Evolutionary conservation across 2,329 filamentous ascomycete genomes (phyloP).

Genomic region (Cryphonectria nitschkei): DNA sequence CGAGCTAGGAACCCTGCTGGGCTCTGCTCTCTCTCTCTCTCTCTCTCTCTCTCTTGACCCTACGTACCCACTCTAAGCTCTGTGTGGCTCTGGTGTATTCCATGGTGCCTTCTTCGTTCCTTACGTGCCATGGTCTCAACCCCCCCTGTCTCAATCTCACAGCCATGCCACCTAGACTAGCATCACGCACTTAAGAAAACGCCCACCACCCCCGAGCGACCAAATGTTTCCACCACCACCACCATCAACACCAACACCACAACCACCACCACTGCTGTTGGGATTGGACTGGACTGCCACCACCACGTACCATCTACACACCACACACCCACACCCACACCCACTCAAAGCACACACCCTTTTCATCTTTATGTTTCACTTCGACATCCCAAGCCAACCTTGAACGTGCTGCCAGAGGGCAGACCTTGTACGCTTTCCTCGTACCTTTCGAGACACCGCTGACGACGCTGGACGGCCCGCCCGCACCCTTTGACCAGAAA

Average conservation of each 20-base stretch:
- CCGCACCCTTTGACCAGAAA: conserved; percentile 9
- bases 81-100: background rate
- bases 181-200: conserved; percentile 30
- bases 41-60: background rate
- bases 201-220: conserved; percentile 23
- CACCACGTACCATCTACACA: background rate
- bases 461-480: conserved; percentile 28
- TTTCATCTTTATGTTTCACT: conserved; percentile 20
- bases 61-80: conserved; percentile 7
- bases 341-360: conserved; percentile 7
- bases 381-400: conserved; percentile 19
- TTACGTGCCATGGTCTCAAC: conserved; percentile 2
- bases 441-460: conserved; percentile 15
- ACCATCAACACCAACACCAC: conserved; percentile 13
- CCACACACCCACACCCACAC: conserved; percentile 18
- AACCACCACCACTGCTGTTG: conserved; percentile 6
- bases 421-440: conserved; percentile 3
- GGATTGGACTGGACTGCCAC: conserved; percentile 1
- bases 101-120: background rate
- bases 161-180: conserved; percentile 27
- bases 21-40: background rate
- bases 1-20: conserved; percentile 15
- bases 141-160: conserved; percentile 29
- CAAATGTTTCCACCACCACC: conserved; percentile 26
- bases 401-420: conserved; percentile 20